Conservation (phyloP, 805 yeast genomes). For the Nakazawaea ernobii region DNA sequence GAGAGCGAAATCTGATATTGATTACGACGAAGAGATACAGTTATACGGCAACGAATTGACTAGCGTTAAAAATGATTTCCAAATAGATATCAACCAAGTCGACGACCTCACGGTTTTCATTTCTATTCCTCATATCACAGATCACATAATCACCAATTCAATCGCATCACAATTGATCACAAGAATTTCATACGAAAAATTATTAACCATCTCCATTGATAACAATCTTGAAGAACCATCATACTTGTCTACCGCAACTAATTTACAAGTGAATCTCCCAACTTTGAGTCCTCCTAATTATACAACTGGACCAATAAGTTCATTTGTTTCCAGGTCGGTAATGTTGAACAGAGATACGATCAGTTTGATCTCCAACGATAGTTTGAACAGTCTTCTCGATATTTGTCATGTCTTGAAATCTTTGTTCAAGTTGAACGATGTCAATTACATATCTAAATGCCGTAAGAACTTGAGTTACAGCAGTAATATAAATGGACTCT, state of each 20-base stretch:
- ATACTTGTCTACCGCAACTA: background rate
- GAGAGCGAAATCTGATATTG: constrained; percentile 15
- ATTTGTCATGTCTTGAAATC: constrained; percentile 13
- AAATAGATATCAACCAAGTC: background rate
- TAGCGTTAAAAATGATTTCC: constrained; percentile 6
- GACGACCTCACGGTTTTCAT: background rate
- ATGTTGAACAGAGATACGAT: constrained; percentile 10
- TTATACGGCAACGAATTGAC: constrained; percentile 28
- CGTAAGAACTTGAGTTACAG: constrained; percentile 10
- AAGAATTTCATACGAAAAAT: background rate
- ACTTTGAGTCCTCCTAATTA: constrained; percentile 42
- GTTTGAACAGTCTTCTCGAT: constrained; percentile 34
- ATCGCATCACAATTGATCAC: constrained; percentile 1
- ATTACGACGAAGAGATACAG: constrained; percentile 45
- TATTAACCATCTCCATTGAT: constrained; percentile 4
- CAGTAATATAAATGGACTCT: constrained; percentile 6
- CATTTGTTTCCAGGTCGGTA: constrained; percentile 28
- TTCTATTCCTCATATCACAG: background rate
- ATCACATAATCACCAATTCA: background rate
- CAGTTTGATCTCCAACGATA: constrained; percentile 30
- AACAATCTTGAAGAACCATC: background rate
- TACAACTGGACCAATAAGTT: constrained; percentile 38
- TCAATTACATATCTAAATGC: constrained; percentile 5
- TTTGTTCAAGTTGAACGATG: constrained; percentile 8
- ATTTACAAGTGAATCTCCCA: constrained; percentile 21